Evolutionary conservation across 139 green algal species (phyloP), one percentile per base, ranked within the genome.

Genomic region (Spirogloea muscicola): DNA sequence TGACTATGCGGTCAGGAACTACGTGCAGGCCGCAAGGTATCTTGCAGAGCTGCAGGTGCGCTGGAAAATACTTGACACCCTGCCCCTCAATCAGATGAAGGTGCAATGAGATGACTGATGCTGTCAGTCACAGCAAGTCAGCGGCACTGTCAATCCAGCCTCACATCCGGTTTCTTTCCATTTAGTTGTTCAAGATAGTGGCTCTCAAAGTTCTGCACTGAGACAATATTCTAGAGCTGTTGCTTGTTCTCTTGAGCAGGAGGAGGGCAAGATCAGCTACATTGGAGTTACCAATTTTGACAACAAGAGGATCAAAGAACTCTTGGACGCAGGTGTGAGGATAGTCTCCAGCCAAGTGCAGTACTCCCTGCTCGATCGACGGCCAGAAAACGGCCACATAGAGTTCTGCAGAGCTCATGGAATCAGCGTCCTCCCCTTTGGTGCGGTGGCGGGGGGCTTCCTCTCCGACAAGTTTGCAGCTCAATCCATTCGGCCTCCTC

Each of bases 231-330:
- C n/a, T n/a, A n/a, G n/a, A n/a, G n/a, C n/a, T n/a, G n/a, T n/a
- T 61, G 13, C 51, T 9, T 25, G 51, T 68, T 10, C 27, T 5
- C 13, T 9, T 31, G 21, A 57, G 59, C 59, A 68, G 59, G 59
- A 72, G 0, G 68, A 59, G 16, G 91, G 89, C 27, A 69, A 79
- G 44, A 77, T 95, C 27, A 58, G 70, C 29, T 70, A 85, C 44
- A 71, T 96, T 37, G 91, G 88, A 3, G 77, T 90, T 18, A 96
- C 91, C 46, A 96, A 96, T 85, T 94, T 96, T 82, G 91, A 95
- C 72, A 79, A 88, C 41, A 60, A 72, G 25, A 68, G 87, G 2
- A 61, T 95, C 52, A 33, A 86, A 44, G 81, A 88, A 59, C 91
- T 96, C 67, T 33, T 89, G 21, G 73, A 89, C 13, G 86, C 75